Evolutionary conservation across 164 flowering plant genomes (phyloP), one percentile per base, ranked within the genome.

Genomic region (Nymphaea thermarum): DNA sequence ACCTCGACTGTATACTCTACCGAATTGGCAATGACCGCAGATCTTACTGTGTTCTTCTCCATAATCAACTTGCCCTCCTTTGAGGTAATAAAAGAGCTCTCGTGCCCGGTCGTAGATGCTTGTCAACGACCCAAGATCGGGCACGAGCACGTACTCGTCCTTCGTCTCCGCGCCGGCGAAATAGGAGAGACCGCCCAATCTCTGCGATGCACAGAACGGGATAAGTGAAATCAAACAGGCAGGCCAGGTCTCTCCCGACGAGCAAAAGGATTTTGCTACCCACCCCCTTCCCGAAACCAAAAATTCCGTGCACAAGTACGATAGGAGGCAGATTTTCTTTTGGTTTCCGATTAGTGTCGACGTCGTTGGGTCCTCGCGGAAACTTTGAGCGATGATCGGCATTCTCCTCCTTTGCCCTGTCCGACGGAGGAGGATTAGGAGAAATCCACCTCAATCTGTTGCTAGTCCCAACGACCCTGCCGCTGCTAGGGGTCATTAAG

Each of bases 241-340:
- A 25, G 36, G 36, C 36, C 36, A 25, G 36, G 36, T 25, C 36
- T 25, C 36, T 25, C 36, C 36, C 36, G 36, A 25, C 1, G 36
- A 1, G 36, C 36, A 25, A 25, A 25, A 25, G 36, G 36, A 25
- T 25, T 25, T 5, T 12, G 10, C 25, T 1, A 71, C 84, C 68
- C 79, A 93, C 98, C 88, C 96, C 99, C 85, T 94, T 86, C 25
- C 99, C 99, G 77, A 94, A 94, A 53, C 99, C 99, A 74, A 94
- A 94, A 63, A 91, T 90, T n/a, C 99, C 98, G 84, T 94, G 98
- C 66, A 91, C 88, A 66, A 94, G 75, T 4, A 94, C 97, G 77
- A 94, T 92, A 18, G 98, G 97, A 74, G 98, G 90, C 71, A 88
- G 68, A 61, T 69, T 82, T 64, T 76, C 80, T 66, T 36, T 45